Conservation (phyloP, 345 rosid genomes). For the Eucalyptus sp. region DNA sequence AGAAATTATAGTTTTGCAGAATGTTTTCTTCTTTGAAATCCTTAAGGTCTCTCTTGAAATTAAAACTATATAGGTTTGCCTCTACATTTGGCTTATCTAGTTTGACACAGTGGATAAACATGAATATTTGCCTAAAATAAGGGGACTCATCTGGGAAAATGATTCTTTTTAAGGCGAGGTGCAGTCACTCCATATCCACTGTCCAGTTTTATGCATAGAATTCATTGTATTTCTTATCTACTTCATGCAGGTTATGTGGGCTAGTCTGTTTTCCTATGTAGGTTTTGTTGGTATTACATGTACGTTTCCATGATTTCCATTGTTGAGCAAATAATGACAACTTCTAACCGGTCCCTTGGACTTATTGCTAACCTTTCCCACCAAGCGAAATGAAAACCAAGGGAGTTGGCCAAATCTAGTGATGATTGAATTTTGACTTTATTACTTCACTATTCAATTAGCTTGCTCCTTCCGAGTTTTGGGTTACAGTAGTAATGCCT, state of each 20-base stretch:
- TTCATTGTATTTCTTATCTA: not conserved
- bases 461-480: not conserved
- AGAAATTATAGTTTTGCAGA: not conserved
- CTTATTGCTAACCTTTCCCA: not conserved
- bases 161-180: not conserved
- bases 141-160: not conserved
- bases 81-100: not conserved
- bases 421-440: not conserved
- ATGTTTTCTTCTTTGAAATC: not conserved
- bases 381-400: not conserved
- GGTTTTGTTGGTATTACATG: not conserved
- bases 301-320: not conserved
- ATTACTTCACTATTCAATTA: not conserved
- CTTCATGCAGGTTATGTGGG: not conserved
- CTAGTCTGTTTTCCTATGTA: not conserved
- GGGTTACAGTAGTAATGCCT: not conserved
- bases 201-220: not conserved
- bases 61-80: not conserved
- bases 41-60: not conserved
- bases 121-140: not conserved
- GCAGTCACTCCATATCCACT: not conserved
- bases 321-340: not conserved
- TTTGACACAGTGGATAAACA: not conserved
- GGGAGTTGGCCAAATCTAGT: not conserved
- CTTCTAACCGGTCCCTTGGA: not conserved